Evolutionary conservation across 306 rosid species (phyloP).

Genomic region (Crataegus laevigata): DNA sequence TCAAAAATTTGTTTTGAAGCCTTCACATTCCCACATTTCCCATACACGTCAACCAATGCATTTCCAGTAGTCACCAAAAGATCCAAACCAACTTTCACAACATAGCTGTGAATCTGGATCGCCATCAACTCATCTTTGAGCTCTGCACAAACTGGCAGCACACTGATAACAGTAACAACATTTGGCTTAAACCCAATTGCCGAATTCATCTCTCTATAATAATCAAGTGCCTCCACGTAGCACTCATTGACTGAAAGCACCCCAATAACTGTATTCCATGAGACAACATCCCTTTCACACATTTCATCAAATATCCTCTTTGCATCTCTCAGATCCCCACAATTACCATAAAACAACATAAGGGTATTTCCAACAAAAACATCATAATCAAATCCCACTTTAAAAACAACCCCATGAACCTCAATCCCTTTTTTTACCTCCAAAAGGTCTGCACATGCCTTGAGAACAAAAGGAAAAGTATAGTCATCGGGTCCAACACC

Average conservation of each 20-base stretch:
- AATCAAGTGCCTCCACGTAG: conserved; percentile 29
- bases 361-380: conserved; percentile 80
- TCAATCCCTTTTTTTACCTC: conserved; percentile 60
- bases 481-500: conserved; percentile 57
- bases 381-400: conserved; percentile 51
- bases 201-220: conserved; percentile 41
- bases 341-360: conserved; percentile 50
- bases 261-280: conserved; percentile 71
- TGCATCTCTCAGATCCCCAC: conserved; percentile 32
- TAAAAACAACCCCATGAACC: conserved; percentile 60
- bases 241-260: conserved; percentile 45
- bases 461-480: conserved; percentile 70
- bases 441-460: conserved; percentile 48
- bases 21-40: conserved; percentile 62
- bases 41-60: conserved; percentile 70
- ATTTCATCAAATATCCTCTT: conserved; percentile 66
- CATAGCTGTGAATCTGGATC: conserved; percentile 55
- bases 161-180: conserved; percentile 51
- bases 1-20: conserved; percentile 55
- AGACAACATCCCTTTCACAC: conserved; percentile 64
- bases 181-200: conserved; percentile 34
- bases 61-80: conserved; percentile 46
- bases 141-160: conserved; percentile 58
- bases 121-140: conserved; percentile 43
- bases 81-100: conserved; percentile 63